phyloP scores from a whole-genome alignment of 2,329 filamentous ascomycete genomes.

The Venturia carpophila region DNA sequence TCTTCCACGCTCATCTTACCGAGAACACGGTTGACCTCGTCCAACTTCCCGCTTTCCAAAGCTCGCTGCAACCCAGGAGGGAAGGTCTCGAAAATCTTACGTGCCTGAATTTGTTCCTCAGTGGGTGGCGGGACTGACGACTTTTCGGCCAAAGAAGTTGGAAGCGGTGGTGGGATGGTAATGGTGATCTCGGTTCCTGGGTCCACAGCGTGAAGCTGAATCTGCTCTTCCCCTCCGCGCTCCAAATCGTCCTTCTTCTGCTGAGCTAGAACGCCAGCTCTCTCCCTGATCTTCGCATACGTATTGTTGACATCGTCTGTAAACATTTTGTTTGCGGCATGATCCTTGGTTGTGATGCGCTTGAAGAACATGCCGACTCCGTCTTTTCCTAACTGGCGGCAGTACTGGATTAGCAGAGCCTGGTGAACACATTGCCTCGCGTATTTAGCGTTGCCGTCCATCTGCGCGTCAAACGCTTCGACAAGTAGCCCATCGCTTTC shows the following conservation, averaged over 20 bases:
- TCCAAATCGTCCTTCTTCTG: constrained; percentile 40
- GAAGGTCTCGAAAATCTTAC: constrained; percentile 76
- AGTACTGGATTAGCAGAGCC: constrained; percentile 88
- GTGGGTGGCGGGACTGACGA: constrained; percentile 54
- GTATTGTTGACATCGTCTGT: constrained; percentile 86
- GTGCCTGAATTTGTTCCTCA: constrained; percentile 48
- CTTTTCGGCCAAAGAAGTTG: constrained; percentile 23
- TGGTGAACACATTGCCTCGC: constrained; percentile 87
- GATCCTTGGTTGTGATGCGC: constrained; percentile 75
- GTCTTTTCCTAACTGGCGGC: constrained; percentile 77
- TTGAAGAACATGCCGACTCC: constrained; percentile 93
- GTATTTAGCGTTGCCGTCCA: constrained; percentile 67
- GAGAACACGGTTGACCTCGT: constrained; percentile 79
- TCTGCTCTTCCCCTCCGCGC: constrained; percentile 76
- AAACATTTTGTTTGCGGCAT: constrained; percentile 87
- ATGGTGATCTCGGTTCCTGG: constrained; percentile 90
- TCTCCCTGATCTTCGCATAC: constrained; percentile 70
- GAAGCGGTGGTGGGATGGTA: constrained; percentile 59
- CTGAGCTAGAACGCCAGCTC: constrained; percentile 64
- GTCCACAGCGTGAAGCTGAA: constrained; percentile 93
- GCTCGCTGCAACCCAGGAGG: constrained; percentile 72
- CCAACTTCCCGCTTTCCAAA: constrained; percentile 78
- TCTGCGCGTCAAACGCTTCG: constrained; percentile 81
- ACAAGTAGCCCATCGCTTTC: constrained; percentile 88
- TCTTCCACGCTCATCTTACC: constrained; percentile 84